Evolutionary conservation across 441 rosid genomes (phyloP).

Genomic region (Aleurites moluccanus): DNA sequence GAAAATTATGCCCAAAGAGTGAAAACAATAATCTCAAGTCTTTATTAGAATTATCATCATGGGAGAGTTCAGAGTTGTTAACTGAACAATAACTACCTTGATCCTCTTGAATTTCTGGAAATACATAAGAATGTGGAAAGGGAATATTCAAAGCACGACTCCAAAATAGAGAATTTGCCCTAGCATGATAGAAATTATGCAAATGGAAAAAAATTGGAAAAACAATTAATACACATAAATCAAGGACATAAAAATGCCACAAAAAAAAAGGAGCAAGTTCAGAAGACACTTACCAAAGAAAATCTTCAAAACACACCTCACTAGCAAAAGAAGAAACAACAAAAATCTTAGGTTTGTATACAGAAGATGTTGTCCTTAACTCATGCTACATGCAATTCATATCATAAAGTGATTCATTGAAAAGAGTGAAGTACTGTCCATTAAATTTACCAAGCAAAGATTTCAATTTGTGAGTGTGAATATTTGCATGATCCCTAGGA

Average conservation of each 20-base stretch:
- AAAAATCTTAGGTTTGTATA: not conserved
- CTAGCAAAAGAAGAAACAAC: slow-evolving; percentile 45
- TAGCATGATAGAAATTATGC: slow-evolving; percentile 29
- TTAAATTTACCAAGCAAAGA: not conserved
- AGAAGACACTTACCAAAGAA: slow-evolving; percentile 68
- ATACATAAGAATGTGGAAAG: slow-evolving; percentile 77
- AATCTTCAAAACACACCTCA: slow-evolving; percentile 71
- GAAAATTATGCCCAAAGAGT: not conserved
- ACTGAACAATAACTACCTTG: slow-evolving; percentile 22
- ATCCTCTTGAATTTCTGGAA: slow-evolving; percentile 60
- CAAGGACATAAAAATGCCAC: slow-evolving; percentile 4
- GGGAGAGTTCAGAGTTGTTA: slow-evolving; percentile 24
- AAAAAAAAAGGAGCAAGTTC: slow-evolving; percentile 8
- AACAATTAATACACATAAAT: slow-evolving; percentile 14
- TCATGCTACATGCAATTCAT: not conserved
- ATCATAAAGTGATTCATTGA: not conserved
- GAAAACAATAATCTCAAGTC: slow-evolving; percentile 28
- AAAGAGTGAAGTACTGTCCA: not conserved
- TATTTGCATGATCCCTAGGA: slow-evolving; percentile 2
- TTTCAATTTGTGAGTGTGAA: not conserved
- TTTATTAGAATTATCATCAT: slow-evolving; percentile 22
- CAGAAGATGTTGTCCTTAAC: slow-evolving; percentile 9
- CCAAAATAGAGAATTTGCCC: slow-evolving; percentile 98
- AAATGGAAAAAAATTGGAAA: slow-evolving; percentile 19
- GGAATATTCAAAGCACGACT: slow-evolving; percentile 91